phyloP scores from a whole-genome alignment of 805 yeast genomes.

The Nakazawaea sp. region DNA sequence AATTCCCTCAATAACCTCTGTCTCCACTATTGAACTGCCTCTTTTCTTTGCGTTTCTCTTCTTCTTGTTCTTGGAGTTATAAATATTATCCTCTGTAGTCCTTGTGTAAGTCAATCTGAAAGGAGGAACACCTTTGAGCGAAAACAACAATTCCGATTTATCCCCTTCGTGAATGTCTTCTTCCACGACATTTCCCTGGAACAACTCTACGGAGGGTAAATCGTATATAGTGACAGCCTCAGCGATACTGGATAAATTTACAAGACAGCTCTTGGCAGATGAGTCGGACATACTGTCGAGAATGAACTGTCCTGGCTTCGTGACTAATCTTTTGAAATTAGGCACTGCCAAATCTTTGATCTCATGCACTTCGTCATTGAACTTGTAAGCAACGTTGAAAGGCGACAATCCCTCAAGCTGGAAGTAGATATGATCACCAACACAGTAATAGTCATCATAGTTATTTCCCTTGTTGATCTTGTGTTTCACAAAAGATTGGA shows the following conservation, averaged over 20 bases:
- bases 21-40: slow-evolving; percentile 42
- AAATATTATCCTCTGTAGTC: slow-evolving; percentile 40
- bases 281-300: slow-evolving; percentile 70
- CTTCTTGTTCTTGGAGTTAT: slow-evolving; percentile 13
- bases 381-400: slow-evolving; percentile 65
- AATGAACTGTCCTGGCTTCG: slow-evolving; percentile 70
- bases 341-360: slow-evolving; percentile 40
- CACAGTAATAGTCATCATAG: slow-evolving; percentile 55
- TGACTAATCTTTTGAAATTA: slow-evolving; percentile 60
- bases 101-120: slow-evolving; percentile 81
- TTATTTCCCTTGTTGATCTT: slow-evolving; percentile 10
- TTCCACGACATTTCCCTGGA: slow-evolving; percentile 66
- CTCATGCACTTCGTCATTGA: slow-evolving; percentile 53
- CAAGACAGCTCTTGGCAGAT: slow-evolving; percentile 62
- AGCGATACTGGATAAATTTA: slow-evolving; percentile 39
- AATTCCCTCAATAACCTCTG: slow-evolving; percentile 62
- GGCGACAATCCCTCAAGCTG: slow-evolving; percentile 76
- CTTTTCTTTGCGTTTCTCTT: slow-evolving; percentile 24
- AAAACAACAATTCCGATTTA: slow-evolving; percentile 78
- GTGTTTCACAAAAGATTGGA: slow-evolving; percentile 2
- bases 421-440: slow-evolving; percentile 83
- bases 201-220: slow-evolving; percentile 71
- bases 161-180: slow-evolving; percentile 94
- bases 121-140: slow-evolving; percentile 86
- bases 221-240: slow-evolving; percentile 33